A percentile compares a stretch with the other conserved stretches of the same genome.
Conservation (phyloP, 208 protist genomes). For the Leishmania tropica region DNA sequence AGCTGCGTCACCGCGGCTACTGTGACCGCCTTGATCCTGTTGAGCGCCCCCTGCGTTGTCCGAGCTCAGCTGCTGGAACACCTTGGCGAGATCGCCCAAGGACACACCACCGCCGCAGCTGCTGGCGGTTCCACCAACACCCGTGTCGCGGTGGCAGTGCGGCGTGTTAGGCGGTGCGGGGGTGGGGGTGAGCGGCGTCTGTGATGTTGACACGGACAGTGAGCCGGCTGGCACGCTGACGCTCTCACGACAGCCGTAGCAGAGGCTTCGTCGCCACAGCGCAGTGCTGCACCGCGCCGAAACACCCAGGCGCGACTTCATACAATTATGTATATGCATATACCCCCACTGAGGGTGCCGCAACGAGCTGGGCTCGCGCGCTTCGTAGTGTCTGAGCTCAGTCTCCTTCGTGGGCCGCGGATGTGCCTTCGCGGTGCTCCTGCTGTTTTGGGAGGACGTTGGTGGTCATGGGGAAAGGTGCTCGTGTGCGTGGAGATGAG, state of each 20-base stretch:
- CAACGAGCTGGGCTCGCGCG: neutral
- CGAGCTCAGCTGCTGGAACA: constrained; percentile 38
- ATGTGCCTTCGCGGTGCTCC: neutral
- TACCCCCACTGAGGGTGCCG: neutral
- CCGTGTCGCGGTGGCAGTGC: neutral
- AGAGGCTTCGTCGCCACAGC: neutral
- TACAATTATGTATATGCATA: neutral
- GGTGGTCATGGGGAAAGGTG: neutral
- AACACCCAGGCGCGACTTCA: neutral
- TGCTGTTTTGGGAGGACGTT: neutral
- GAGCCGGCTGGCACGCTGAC: neutral
- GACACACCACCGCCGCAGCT: constrained; percentile 20
- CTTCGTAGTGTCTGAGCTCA: neutral
- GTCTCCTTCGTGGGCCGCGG: neutral
- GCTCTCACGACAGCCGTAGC: neutral
- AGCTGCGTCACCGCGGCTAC: neutral
- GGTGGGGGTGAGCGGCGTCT: neutral
- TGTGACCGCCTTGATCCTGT: neutral
- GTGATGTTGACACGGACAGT: neutral
- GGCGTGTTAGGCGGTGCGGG: neutral
- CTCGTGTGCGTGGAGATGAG: neutral
- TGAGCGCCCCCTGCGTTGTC: neutral
- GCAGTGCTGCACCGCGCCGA: neutral
- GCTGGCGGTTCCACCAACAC: neutral
- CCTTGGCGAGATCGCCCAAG: constrained; percentile 47